phyloP scores from a whole-genome alignment of 257 asterid species.

The Gentiana dahurica region DNA sequence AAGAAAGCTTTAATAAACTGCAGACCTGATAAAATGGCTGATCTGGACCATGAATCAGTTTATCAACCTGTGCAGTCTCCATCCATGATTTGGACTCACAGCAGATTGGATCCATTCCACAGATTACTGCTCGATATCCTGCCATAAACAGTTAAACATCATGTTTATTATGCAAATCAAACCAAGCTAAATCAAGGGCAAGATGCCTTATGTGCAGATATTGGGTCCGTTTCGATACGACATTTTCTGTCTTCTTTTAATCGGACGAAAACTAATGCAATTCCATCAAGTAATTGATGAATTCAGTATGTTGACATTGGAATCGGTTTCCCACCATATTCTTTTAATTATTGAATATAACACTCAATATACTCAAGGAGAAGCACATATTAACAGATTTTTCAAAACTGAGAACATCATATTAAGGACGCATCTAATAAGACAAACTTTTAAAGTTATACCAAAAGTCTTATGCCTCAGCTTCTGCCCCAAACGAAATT shows the following conservation, averaged over 20 bases:
- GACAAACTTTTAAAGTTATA: slow-evolving; percentile 17
- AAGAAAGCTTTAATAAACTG: not conserved
- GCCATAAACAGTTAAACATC: slow-evolving; percentile 7
- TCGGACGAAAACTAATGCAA: too few relatives aligned
- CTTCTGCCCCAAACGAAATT: slow-evolving; percentile 92
- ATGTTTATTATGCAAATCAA: slow-evolving; percentile 7
- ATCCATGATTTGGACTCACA: slow-evolving; percentile 93
- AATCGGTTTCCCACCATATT: too few relatives aligned
- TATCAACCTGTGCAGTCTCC: slow-evolving; percentile 66
- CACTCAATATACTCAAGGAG: too few relatives aligned
- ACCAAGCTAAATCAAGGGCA: not conserved
- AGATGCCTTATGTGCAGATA: not conserved
- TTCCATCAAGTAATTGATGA: too few relatives aligned
- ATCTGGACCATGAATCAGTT: slow-evolving; percentile 72
- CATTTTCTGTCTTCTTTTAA: too few relatives aligned
- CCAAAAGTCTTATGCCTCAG: slow-evolving; percentile 81
- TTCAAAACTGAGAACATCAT: too few relatives aligned
- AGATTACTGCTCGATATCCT: slow-evolving; percentile 88
- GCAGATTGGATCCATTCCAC: slow-evolving; percentile 98
- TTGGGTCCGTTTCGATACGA: too few relatives aligned
- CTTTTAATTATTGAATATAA: too few relatives aligned
- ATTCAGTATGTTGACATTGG: too few relatives aligned
- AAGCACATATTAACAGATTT: too few relatives aligned
- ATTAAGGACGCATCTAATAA: not conserved
- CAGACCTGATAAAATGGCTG: slow-evolving; percentile 97